These are phyloP conservation scores for Blastocystis sp. DNA, from an alignment of 352 stramenopile genomes.

Conservation along the genomic window DNA sequence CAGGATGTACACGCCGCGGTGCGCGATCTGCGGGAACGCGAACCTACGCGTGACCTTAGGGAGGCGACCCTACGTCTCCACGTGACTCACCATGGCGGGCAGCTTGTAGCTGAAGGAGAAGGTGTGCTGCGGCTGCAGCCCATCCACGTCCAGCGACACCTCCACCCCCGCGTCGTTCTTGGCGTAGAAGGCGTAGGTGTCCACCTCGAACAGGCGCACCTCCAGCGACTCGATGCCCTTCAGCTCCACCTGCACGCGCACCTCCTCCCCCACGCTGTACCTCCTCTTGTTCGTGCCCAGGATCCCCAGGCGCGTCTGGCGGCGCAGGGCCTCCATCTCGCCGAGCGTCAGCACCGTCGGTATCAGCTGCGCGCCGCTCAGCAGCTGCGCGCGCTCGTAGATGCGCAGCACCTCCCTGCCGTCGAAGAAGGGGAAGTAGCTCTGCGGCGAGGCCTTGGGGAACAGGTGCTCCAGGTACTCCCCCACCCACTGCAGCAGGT, in stretches of 20 bases:
- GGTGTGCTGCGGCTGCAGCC: constrained; percentile 15
- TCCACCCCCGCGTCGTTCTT: constrained; percentile 37
- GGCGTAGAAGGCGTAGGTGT: constrained; percentile 62
- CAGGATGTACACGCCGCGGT: constrained; percentile 66
- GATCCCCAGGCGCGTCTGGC: not conserved
- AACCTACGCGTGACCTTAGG: not conserved
- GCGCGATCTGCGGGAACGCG: constrained; percentile 16
- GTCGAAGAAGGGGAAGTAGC: constrained; percentile 12
- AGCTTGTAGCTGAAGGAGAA: not conserved
- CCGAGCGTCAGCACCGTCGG: not conserved
- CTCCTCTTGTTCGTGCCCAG: constrained; percentile 17
- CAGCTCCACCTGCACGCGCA: constrained; percentile 37
- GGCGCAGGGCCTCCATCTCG: not conserved
- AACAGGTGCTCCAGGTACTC: constrained; percentile 16
- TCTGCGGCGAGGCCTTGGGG: constrained; percentile 3
- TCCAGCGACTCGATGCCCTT: constrained; percentile 68
- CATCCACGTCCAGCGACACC: constrained; percentile 56
- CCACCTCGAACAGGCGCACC: constrained; percentile 67
- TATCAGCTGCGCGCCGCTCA: not conserved
- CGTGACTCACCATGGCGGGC: not conserved
- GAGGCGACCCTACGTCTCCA: not conserved
- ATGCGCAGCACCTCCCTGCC: not conserved
- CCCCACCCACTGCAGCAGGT: not conserved
- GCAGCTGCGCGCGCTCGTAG: not conserved
- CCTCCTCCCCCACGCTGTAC: constrained; percentile 33